Base-by-base conservation (phyloP, 306 rosid species). In the Lathyrus sativus region DNA sequence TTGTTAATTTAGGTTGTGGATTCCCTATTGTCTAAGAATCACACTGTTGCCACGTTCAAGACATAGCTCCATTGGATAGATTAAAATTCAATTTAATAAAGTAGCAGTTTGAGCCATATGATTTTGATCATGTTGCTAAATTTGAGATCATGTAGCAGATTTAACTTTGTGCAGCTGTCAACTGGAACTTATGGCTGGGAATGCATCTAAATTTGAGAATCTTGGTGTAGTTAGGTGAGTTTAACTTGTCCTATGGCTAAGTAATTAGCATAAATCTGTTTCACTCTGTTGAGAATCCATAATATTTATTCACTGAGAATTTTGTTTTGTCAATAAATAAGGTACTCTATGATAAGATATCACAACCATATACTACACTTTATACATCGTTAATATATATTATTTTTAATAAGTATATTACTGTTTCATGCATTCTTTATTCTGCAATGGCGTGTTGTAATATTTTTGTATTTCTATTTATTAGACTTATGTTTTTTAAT, bases 301-400 rank as follows among this genome's bases (percentile, higher is more conserved):
- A 29, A 50, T 74, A 45, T 31, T 33, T 45, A 4, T 61, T 35
- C 72, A 11, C 35, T 12, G 10, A 44, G 42, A 46, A 38, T 42
- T 43, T 58, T 22, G 43, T 49, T 46, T 67, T 68, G 31, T 41
- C 62, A 62, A 13, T 65, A 9, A 17, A 14, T 44, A 39, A 42
- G 9, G 12, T 48, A 19, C 61, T 18, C 53, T 55, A 14, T 14
- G 17, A 46, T 46, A 46, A 46, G 53, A 49, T 17, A 49, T 45
- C 58, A 44, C 46, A 44, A 31, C 38, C 49, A 59, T 45, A 33
- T 68, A 74, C 33, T 72, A 69, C 22, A 69, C 69, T 35, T 69
- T 38, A 33, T 67, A 1, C 58, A 61, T 42, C 11, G 65, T 60
- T 57, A 9, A 24, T 57, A 15, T 54, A 7, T 48, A 29, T 24